Evolutionary conservation across 2,329 filamentous ascomycete genomes (phyloP), one percentile per base, ranked within the genome.

Genomic region (Rhytidhysteron rufulum): DNA sequence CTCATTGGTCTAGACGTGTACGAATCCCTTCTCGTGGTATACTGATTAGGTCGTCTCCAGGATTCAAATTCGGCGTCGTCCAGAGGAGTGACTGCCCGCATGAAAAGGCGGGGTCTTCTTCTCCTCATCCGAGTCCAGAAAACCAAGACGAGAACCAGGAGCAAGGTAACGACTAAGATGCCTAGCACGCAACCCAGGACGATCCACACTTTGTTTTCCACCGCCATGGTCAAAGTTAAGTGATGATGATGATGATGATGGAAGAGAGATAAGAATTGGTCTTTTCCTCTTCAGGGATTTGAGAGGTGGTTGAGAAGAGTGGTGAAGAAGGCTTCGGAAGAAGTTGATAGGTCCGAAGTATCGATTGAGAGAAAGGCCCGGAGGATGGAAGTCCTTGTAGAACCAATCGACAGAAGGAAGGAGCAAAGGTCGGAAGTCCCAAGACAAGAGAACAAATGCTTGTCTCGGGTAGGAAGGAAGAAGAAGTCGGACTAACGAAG

Each of bases 11-110:
- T 53, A 36, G 63, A 63, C 34, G 50, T 53, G 44, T 63, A 60
- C 47, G 63, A 64, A 31, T 65, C 59, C 15, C 56, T 54, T 24
- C 56, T 58, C 37, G 61, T 51, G 30, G 57, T 57, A 40, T 65
- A 60, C 39, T 63, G 59, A 48, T 60, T 65, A 11, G 63, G 63
- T 29, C 62, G 47, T 35, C 63, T 53, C 63, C 63, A 67, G 34
- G 63, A 66, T 50, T 67, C 63, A 38, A 67, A 66, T 47, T 64
- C 63, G 41, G 63, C 63, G 32, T 67, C 63, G 48, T 65, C 62
- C 32, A 67, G 47, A 38, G 63, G 63, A 27, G 63, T 67, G 22
- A 64, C 61, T 17, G 63, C 57, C 45, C 63, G 60, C 35, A 62
- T 47, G 48, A 67, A 65, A 18, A 57, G 53, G 44, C 59, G 55